Base-by-base conservation (phyloP, 345 rosid genomes). In the Kernera saxatilis region DNA sequence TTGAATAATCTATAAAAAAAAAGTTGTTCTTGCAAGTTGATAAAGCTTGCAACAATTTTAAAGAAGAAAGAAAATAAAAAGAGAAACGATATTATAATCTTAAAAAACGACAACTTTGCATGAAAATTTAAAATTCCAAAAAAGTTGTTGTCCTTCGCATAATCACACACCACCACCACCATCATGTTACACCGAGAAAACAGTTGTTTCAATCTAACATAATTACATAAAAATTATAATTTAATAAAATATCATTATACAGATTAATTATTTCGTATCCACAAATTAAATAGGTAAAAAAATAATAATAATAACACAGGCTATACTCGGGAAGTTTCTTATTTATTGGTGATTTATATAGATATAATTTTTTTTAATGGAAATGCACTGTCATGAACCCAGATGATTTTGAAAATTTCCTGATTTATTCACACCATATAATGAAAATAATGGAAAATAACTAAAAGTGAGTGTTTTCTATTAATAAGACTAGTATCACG, bases 111-210 rank as follows among this genome's bases (percentile, higher is more conserved):
- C 72, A 68, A 68, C 64, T 68, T 68, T 54, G 64, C 73, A 55
- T 55, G 54, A 44, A 53, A 57, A n/a, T 32, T 21, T 32, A 21
- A 56, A 56, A 7, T 69, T 32, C 46, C 25, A 56, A 56, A 69
- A 69, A 69, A 56, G 56, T 33, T 55, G 73, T 48, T 68, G 72
- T 68, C 63, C n/a, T 68, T 22, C 17, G 55, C 73, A 56, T 23
- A 43, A 55, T 56, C 55, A 69, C 45, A 56, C 73, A 69, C 56
- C 73, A 69, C 73, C 73, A 69, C 73, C 41, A 56, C 66, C 74
- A 69, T 44, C 65, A 56, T 69, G 45, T 56, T 56, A 45, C 73
- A 59, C 67, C 74, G 35, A 58, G 27, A 70, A 59, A 70, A 58
- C 58, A 48, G 49, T 58, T 48, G 56, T 58, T 57, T 58, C 67